phyloP scores from a whole-genome alignment of 2,329 filamentous ascomycete genomes.

The Penicillium fuscoglaucum region DNA sequence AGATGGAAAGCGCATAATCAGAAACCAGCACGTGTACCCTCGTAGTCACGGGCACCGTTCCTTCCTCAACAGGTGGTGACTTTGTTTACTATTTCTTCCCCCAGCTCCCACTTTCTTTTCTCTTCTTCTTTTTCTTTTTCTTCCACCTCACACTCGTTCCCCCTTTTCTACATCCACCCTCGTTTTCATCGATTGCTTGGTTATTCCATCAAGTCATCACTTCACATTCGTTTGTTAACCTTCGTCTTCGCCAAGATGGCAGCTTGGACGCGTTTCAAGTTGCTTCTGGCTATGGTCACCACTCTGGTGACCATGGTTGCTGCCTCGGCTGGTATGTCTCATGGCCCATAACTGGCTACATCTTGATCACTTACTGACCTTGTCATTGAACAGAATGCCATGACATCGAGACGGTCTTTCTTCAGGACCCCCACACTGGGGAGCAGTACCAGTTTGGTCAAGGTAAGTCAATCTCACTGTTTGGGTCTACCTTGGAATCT shows the following conservation, averaged over 20 bases:
- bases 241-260: background rate
- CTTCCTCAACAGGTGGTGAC: background rate
- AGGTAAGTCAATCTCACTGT: background rate
- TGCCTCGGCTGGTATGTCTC: slow-evolving; percentile 7
- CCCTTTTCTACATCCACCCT: background rate
- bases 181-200: slow-evolving; percentile 4
- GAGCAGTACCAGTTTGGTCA: slow-evolving; percentile 1
- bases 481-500: background rate
- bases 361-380: background rate
- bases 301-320: slow-evolving; percentile 20
- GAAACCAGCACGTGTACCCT: slow-evolving; percentile 1
- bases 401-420: background rate
- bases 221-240: background rate
- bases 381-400: background rate
- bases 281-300: slow-evolving; percentile 22
- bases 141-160: slow-evolving; percentile 1
- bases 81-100: slow-evolving; percentile 7
- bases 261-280: slow-evolving; percentile 16
- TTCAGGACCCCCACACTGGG: slow-evolving; percentile 5
- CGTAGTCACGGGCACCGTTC: background rate
- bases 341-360: background rate
- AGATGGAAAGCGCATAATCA: background rate
- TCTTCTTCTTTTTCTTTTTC: slow-evolving; percentile 3
- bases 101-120: slow-evolving; percentile 1
- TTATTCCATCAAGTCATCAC: background rate